Base-by-base conservation (phyloP, 257 asterid genomes). In the Penstemon newberryi region DNA sequence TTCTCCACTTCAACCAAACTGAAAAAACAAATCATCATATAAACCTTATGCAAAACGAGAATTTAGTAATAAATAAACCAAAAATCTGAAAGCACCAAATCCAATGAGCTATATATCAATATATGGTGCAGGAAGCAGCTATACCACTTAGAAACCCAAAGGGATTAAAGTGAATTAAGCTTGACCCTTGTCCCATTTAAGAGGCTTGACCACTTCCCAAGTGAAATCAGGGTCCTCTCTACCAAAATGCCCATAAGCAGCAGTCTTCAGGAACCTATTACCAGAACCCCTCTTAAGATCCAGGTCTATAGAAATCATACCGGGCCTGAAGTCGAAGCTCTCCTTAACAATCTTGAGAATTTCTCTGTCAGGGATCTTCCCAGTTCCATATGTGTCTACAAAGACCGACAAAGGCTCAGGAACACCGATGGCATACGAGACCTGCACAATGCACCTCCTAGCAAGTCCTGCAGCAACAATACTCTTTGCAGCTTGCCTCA, bases 141-240 rank as follows among this genome's bases (percentile, higher is more conserved):
- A 46, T 41, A 60, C 5, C 15, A 60, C 25, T 39, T 59, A 39
- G 46, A 38, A 12, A 60, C 9, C 46, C 12, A 39, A 18, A 13
- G 15, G 12, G 2, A 25, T 25, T 1, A 25, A 25, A 25, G 33
- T 25, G 33, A 25, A 15, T 60, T 59, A 67, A 60, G 53, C 52
- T 52, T 60, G 65, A 33, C 15, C 40, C 63, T 73, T 77, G 33
- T 80, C 82, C 75, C 70, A 63, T 63, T 80, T 77, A 62, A 80
- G 82, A 56, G 75, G 82, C 79, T 80, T 80, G 51, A 77, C 80
- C 7, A 77, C 80, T 66, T 80, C 85, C 85, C 85, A 80, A 8
- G 85, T 80, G 60, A 80, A 80, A 67, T 80, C 85, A 25, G 78
- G 61, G 45, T 79, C 81, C 11, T 79, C 84, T 67, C 84, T 72